Base-by-base conservation (phyloP, 371 early-diverging fungal genomes). In the Smittium mucronatum region DNA sequence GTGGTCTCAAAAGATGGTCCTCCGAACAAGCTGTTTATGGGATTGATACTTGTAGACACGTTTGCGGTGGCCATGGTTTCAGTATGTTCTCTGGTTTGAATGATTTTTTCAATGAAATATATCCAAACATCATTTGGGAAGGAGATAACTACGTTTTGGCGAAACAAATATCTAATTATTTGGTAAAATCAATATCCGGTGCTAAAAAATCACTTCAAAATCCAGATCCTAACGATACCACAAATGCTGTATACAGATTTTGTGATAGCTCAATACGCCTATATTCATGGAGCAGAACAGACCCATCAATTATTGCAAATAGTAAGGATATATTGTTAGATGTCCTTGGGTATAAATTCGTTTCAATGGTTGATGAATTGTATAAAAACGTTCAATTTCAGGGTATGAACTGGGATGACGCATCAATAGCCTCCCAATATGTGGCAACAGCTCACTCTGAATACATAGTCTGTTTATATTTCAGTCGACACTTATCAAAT, bases 31-130 rank as follows among this genome's bases (percentile, higher is more conserved):
- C 84, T n/a, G 75, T 86, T 5, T 84, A 86, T 25, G 88, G 87
- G n/a, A 85, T 94, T 70, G 94, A 94, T 72, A 87, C 87, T 1
- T 87, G 88, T 71, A 80, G 87, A 70, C 79, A 88, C 69, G 81
- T 86, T 73, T 75, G 89, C 76, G 94, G 94, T 70, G 94, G 94
- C 33, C 92, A 93, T 67, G 93, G 92, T 2, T 93, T 85, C 76
- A 84, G 86, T 70, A 73, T 81, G 75, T 88, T 87, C 78, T 86
- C 87, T 67, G 91, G 92, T 0, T 81, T 93, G 69, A 85, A 86
- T 59, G 84, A 86, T 71, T 88, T 88, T 74, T 88, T 85, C 75
- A 83, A 82, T 36, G 81, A 75, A 64, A 78, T 82, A 70, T 84
- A 86, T 1, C 89, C 90, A 15, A 79, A 86, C 72, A 87, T 84